phyloP scores from a whole-genome alignment of 140 eudicot genomes.

The Stevia rebaudiana region DNA sequence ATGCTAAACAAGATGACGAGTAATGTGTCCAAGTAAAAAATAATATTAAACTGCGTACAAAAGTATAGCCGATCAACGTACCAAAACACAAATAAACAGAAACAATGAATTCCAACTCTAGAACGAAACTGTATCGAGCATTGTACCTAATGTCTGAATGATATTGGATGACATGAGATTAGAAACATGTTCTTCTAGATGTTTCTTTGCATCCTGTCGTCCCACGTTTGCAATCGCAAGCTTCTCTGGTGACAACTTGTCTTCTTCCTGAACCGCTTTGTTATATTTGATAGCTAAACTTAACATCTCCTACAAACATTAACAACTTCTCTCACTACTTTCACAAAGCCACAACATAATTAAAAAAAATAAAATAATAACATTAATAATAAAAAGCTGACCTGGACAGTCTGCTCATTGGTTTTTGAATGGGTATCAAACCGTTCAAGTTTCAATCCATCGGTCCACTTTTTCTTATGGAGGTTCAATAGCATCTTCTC shows the following conservation, averaged over 20 bases:
- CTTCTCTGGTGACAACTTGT: conserved; percentile 75
- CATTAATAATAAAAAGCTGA: conserved; percentile 13
- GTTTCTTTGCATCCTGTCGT: conserved; percentile 81
- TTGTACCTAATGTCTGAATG: conserved; percentile 66
- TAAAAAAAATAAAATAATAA: too few relatives aligned
- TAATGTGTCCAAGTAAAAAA: too few relatives aligned
- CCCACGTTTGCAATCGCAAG: conserved; percentile 83
- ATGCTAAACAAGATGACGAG: too few relatives aligned
- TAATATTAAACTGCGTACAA: too few relatives aligned
- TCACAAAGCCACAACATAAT: too few relatives aligned
- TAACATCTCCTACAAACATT: conserved; percentile 77
- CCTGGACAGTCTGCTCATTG: conserved; percentile 82
- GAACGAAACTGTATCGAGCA: conserved; percentile 80
- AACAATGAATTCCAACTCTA: too few relatives aligned
- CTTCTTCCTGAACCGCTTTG: conserved; percentile 86
- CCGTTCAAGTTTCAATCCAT: conserved; percentile 66
- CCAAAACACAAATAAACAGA: too few relatives aligned
- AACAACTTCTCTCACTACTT: too few relatives aligned
- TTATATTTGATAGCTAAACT: conserved; percentile 57
- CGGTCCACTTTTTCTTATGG: conserved; percentile 88
- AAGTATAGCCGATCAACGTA: too few relatives aligned
- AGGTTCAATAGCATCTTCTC: conserved; percentile 86
- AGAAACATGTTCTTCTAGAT: conserved; percentile 80
- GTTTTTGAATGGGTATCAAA: conserved; percentile 80
- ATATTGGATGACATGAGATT: conserved; percentile 81